These are phyloP conservation scores for Lathyrus oleraceus DNA, from an alignment of 306 rosid species.

Conservation along the genomic window DNA sequence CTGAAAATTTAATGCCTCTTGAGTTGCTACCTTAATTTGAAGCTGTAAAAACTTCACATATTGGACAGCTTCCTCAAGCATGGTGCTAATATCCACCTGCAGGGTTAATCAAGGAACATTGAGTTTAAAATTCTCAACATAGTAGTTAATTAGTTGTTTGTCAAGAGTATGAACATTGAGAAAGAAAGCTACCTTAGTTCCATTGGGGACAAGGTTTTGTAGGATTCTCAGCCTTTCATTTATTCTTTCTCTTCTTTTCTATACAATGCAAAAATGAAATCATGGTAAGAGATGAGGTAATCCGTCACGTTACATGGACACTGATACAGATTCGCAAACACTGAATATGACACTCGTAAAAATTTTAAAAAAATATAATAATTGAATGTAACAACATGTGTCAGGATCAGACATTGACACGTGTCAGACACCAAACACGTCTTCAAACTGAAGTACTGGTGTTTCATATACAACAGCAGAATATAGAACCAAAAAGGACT, in stretches of 20 bases:
- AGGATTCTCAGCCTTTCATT: constrained; percentile 72
- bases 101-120: neutral
- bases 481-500: constrained; percentile 1
- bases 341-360: too few species aligned
- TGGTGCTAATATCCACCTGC: constrained; percentile 81
- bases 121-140: neutral
- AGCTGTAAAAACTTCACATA: constrained; percentile 79
- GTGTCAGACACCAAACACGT: neutral
- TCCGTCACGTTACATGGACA: constrained; percentile 1
- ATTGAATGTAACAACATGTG: neutral
- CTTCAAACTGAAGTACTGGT: neutral
- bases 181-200: constrained; percentile 63
- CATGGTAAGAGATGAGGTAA: neutral
- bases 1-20: neutral
- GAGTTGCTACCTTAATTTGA: constrained; percentile 64
- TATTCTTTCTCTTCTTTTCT: constrained; percentile 86
- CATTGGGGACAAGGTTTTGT: constrained; percentile 77
- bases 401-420: neutral
- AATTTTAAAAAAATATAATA: too few species aligned
- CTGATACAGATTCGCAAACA: too few species aligned
- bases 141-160: neutral
- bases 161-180: neutral
- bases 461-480: neutral
- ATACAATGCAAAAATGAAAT: constrained; percentile 27
- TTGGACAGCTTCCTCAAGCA: constrained; percentile 90